Evolutionary conservation across 441 rosid species (phyloP).

Genomic region (Populus hybrid): DNA sequence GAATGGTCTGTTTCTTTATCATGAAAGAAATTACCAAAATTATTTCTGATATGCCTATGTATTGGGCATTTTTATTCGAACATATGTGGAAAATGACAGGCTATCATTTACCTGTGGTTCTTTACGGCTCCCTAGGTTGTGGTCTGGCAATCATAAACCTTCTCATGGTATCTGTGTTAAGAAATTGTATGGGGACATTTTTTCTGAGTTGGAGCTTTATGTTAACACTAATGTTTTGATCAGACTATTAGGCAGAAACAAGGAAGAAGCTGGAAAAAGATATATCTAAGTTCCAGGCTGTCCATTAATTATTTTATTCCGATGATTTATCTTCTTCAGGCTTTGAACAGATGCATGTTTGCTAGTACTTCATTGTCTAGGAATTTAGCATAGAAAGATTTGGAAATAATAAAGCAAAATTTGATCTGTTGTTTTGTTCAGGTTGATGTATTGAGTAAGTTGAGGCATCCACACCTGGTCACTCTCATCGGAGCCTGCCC

Average conservation of each 20-base stretch:
- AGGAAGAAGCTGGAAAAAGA: not conserved
- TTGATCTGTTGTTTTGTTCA: slow-evolving; percentile 28
- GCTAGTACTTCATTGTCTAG: not conserved
- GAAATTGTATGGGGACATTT: not conserved
- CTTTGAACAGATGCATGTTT: not conserved
- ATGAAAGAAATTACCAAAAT: not conserved
- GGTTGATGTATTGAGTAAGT: slow-evolving; percentile 86
- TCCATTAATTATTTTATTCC: not conserved
- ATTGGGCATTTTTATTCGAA: not conserved
- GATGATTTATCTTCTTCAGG: not conserved
- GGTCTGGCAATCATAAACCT: not conserved
- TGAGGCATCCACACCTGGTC: slow-evolving; percentile 89
- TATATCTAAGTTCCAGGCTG: not conserved
- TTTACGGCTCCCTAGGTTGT: not conserved
- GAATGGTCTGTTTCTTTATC: not conserved
- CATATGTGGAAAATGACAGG: not conserved
- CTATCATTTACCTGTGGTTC: not conserved
- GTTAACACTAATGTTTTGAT: not conserved
- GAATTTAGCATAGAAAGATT: not conserved
- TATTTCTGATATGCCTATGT: not conserved
- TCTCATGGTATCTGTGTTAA: not conserved
- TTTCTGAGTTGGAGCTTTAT: not conserved
- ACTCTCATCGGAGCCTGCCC: slow-evolving; percentile 91
- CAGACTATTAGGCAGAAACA: not conserved
- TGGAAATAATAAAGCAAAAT: not conserved